Evolutionary conservation across 2,329 filamentous ascomycete species (phyloP).

Genomic region (Fusarium bactridioides): DNA sequence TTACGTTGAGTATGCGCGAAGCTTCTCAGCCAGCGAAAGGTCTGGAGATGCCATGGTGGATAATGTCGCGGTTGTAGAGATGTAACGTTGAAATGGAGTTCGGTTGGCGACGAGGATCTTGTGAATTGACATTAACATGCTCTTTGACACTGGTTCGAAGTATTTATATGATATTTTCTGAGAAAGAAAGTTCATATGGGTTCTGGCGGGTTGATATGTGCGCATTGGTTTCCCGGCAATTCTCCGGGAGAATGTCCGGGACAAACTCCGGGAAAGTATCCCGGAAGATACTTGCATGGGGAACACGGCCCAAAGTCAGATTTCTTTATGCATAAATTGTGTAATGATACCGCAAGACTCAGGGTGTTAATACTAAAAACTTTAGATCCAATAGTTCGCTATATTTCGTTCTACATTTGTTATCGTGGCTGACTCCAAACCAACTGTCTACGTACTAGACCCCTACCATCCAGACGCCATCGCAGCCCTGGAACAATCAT

Average conservation of each 20-base stretch:
- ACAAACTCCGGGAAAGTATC: background rate
- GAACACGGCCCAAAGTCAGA: rapidly evolving
- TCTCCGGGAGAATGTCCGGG: background rate
- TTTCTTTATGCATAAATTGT: background rate
- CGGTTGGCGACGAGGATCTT: background rate
- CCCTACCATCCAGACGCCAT: background rate
- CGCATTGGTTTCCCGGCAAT: rapidly evolving
- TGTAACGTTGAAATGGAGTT: rapidly evolving
- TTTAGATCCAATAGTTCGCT: rapidly evolving
- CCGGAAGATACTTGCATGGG: rapidly evolving
- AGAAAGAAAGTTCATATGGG: background rate
- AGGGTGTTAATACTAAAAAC: rapidly evolving
- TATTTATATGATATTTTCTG: rapidly evolving
- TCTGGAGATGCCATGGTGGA: background rate
- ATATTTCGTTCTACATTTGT: background rate
- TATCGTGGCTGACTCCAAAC: background rate
- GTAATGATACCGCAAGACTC: rapidly evolving
- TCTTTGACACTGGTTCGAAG: rapidly evolving
- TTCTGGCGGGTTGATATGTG: rapidly evolving
- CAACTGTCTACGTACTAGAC: background rate
- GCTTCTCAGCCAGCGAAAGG: background rate
- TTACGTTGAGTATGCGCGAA: background rate
- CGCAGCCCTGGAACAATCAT: rapidly evolving
- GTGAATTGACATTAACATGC: rapidly evolving
- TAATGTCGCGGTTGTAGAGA: rapidly evolving